These are phyloP conservation scores for Kwoniella shivajii DNA, from an alignment of 1,284 basidiomycete genomes.

Conservation along the genomic window DNA sequence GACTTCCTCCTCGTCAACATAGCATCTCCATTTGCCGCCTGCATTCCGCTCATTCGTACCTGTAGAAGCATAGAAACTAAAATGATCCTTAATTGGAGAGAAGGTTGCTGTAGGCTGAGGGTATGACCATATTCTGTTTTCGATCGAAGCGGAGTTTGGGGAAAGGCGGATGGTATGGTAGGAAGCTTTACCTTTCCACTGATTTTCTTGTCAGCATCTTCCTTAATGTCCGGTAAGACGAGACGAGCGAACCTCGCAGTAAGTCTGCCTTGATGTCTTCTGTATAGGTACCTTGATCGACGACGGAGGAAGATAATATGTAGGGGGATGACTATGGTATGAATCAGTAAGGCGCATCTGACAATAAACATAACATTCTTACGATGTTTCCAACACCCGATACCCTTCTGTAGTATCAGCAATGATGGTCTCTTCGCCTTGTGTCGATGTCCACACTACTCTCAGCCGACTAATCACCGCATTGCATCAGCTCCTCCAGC, in stretches of 20 bases:
- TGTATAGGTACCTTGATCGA: conserved; percentile 29
- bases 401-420: conserved; percentile 43
- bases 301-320: conserved; percentile 46
- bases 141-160: conserved; percentile 12
- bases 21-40: conserved; percentile 43
- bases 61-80: conserved; percentile 44
- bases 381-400: conserved; percentile 51
- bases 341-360: not conserved
- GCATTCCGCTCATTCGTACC: conserved; percentile 10
- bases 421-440: conserved; percentile 34
- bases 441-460: conserved; percentile 33
- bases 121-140: conserved; percentile 49
- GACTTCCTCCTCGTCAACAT: conserved; percentile 48
- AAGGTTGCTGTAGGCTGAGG: conserved; percentile 38
- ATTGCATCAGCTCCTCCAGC: not conserved
- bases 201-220: not conserved
- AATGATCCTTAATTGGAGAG: conserved; percentile 40
- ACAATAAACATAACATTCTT: not conserved
- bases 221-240: not conserved
- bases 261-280: conserved; percentile 31
- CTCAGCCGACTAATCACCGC: conserved; percentile 24
- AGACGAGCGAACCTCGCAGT: conserved; percentile 41
- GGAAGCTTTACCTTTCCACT: conserved; percentile 48
- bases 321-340: conserved; percentile 46
- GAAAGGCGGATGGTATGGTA: conserved; percentile 40